Conservation (phyloP, 1,139 yeast species). For the Sugiyamaella neomexicana region DNA sequence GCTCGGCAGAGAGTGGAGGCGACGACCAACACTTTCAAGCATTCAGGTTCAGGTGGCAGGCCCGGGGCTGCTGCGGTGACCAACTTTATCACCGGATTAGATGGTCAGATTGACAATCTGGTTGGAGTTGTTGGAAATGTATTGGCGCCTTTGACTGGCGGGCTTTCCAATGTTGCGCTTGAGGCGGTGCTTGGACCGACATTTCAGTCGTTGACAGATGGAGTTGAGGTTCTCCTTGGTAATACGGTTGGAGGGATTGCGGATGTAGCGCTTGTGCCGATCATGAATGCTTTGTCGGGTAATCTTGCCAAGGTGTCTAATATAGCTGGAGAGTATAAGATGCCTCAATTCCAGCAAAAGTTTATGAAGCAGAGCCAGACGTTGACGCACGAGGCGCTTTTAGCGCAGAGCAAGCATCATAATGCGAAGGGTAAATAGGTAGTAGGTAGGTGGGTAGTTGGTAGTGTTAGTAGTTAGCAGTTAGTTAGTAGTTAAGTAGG, state of each 20-base stretch:
- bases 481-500: too few relatives aligned
- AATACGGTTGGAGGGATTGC: constrained; percentile 33
- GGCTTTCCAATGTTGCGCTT: constrained; percentile 33
- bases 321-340: constrained; percentile 19
- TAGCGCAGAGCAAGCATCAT: constrained; percentile 3
- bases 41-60: constrained; percentile 28
- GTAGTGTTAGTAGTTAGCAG: too few relatives aligned
- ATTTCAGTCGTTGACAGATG: constrained; percentile 40
- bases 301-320: constrained; percentile 15
- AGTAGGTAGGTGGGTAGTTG: neutral
- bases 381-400: constrained; percentile 13
- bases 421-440: neutral
- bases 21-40: constrained; percentile 24
- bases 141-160: constrained; percentile 32
- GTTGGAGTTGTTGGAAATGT: constrained; percentile 31
- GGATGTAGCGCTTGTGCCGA: constrained; percentile 29
- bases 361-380: constrained; percentile 16
- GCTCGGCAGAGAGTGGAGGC: constrained; percentile 31
- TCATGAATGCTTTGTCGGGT: constrained; percentile 27
- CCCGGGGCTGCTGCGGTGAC: constrained; percentile 32
- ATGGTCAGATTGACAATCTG: constrained; percentile 37
- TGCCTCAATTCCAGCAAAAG: constrained; percentile 18
- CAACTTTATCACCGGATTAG: constrained; percentile 36
- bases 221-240: constrained; percentile 38
- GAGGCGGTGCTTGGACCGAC: constrained; percentile 35